phyloP scores from a whole-genome alignment of 495 filamentous ascomycete species.

The Alectoria sarmentosa region DNA sequence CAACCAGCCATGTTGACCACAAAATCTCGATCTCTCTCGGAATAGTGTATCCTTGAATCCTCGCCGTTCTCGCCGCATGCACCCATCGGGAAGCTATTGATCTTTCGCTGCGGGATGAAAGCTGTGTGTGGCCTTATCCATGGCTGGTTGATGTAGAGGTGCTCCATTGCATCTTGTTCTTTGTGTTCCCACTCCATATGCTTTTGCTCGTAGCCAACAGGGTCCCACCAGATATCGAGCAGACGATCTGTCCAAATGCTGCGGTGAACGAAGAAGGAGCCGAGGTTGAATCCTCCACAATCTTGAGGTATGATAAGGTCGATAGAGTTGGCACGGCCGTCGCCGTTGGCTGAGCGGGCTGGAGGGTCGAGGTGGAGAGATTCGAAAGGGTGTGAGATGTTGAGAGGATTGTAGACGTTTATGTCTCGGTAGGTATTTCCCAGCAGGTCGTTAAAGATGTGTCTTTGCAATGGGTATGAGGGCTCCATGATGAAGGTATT shows the following conservation, averaged over 20 bases:
- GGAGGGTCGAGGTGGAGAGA: slow-evolving; percentile 66
- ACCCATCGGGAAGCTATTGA: slow-evolving; percentile 89
- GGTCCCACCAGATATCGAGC: slow-evolving; percentile 98
- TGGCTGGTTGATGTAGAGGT: slow-evolving; percentile 83
- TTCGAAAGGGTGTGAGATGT: slow-evolving; percentile 77
- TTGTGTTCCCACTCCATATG: slow-evolving; percentile 99
- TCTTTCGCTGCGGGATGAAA: slow-evolving; percentile 84
- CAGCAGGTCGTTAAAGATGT: slow-evolving; percentile 77
- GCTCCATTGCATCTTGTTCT: slow-evolving; percentile 91
- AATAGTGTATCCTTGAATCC: slow-evolving; percentile 76
- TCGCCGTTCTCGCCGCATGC: slow-evolving; percentile 76
- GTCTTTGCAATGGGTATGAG: slow-evolving; percentile 78
- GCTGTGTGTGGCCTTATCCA: slow-evolving; percentile 87
- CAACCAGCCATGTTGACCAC: slow-evolving; percentile 99
- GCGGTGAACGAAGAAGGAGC: slow-evolving; percentile 85
- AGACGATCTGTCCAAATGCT: slow-evolving; percentile 85
- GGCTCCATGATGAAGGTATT: slow-evolving; percentile 99
- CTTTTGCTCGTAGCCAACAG: slow-evolving; percentile 94
- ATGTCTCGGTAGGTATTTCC: slow-evolving; percentile 88
- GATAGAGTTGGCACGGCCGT: slow-evolving; percentile 65
- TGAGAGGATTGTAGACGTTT: slow-evolving; percentile 89
- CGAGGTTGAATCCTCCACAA: slow-evolving; percentile 93
- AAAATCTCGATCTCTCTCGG: slow-evolving; percentile 79
- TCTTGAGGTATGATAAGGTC: slow-evolving; percentile 89
- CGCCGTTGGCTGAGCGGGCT: slow-evolving; percentile 63